Base-by-base conservation (phyloP, 1,284 basidiomycete genomes). In the Trametes sp. region DNA sequence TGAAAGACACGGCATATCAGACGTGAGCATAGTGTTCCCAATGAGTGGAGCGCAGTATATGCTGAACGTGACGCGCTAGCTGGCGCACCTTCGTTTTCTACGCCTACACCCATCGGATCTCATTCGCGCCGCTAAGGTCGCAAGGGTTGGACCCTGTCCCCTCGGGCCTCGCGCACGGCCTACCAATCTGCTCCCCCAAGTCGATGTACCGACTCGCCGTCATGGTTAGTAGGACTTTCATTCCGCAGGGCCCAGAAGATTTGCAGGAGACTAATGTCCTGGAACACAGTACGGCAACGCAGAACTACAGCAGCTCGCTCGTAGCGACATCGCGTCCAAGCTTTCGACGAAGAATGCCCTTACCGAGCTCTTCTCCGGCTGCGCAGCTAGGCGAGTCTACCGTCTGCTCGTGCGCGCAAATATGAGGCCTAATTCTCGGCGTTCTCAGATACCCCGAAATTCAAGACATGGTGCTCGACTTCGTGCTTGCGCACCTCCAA, bases 61-160 rank as follows among this genome's bases (percentile, higher is more conserved):
- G n/a, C n/a, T n/a, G n/a, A n/a, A n/a, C n/a, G n/a, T n/a, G n/a
- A n/a, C n/a, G n/a, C n/a, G n/a, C n/a, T 51, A 74, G 73, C 2
- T 70, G 67, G 66, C 65, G 67, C 21, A 46, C 61, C 0, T 49
- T 70, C 31, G 44, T 73, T 4, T 69, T 68, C 56, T 72, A 68
- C 42, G 38, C 70, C 6, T 72, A 70, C 36, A 70, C 70, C 1
- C 61, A 64, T 2, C 57, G 61, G 19, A 54, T 73, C 23, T 26
- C 54, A 3, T 73, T 74, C 41, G 59, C 64, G 1, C 70, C 69
- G 0, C 59, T 74, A 24, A 60, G 36, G 26, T 72, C 68, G 2
- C 62, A 66, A 21, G 54, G 61, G n/a, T n/a, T n/a, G n/a, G n/a
- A n/a, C n/a, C n/a, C n/a, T 2, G 26, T 61, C n/a, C 28, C 44